A percentile compares a stretch with the other conserved stretches of the same genome.
Evolutionary conservation across 345 rosid genomes (phyloP).

Genomic region (Citrus australasica): DNA sequence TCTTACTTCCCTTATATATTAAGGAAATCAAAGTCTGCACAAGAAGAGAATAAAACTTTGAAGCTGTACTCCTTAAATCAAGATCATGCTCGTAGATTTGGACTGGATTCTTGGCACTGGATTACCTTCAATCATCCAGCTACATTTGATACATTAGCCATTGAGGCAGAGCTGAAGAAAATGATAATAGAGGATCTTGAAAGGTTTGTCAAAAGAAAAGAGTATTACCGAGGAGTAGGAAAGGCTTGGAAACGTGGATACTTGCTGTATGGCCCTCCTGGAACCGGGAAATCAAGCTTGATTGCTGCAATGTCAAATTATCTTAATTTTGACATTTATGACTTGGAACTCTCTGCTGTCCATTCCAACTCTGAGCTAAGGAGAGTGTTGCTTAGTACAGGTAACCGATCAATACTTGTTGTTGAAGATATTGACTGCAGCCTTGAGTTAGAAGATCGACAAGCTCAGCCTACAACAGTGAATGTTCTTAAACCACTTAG

Average conservation of each 20-base stretch:
- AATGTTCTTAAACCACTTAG: not conserved
- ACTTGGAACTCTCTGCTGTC: not conserved
- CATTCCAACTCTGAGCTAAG: not conserved
- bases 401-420: not conserved
- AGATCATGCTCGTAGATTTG: not conserved
- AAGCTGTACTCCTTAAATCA: not conserved
- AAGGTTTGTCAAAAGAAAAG: not conserved
- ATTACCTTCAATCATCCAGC: not conserved
- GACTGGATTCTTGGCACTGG: not conserved
- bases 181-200: not conserved
- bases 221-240: conserved; percentile 9
- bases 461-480: not conserved
- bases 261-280: conserved; percentile 20
- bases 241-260: conserved; percentile 29
- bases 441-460: not conserved
- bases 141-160: not conserved
- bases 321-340: conserved; percentile 7
- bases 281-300: conserved; percentile 27
- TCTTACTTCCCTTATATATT: not conserved
- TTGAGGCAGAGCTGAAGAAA: not conserved
- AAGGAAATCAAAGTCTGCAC: not conserved
- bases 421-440: not conserved
- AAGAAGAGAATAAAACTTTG: conserved; percentile 2
- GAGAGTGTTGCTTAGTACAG: not conserved
- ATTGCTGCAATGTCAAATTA: conserved; percentile 24